Base-by-base conservation (phyloP, 2,329 filamentous ascomycete species). In the Clathrospora elynae region DNA sequence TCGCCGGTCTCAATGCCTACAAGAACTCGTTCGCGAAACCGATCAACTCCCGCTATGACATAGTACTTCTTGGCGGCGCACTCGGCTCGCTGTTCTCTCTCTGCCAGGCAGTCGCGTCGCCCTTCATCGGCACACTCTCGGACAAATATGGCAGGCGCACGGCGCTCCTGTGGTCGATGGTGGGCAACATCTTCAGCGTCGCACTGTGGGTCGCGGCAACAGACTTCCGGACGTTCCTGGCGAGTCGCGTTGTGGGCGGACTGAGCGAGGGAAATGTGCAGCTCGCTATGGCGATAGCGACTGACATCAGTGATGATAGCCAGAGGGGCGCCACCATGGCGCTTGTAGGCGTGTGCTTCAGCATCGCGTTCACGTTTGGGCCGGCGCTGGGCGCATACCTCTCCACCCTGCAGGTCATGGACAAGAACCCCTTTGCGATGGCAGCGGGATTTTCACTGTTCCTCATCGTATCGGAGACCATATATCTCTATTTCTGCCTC, bases 181-280 rank as follows among this genome's bases (percentile, higher is more conserved):
- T 78, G 4, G 93, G 93, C 26, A 99, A 99, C 69, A 90, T 96
- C 37, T 73, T 95, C 37, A 95, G 89, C 14, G 93, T 99, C 6
- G 84, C 95, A 18, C 82, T 99, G 9, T 99, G 93, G 93, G 90
- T 96, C 6, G 82, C 86, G 30, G 93, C 93, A 1, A 87, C 88
- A 39, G 92, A 97, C 73, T 99, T 99, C 74, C 84, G 91, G 28
- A 97, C 92, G 2, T 99, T 99, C 66, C 79, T 99, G 19, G 88
- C 90, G n/a, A 95, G 90, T 58, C 84, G 93, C 35, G 75, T 99
- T 2, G 88, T 99, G 1, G 93, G 93, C 16, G 93, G 93, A 0
- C 73, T 99, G 53, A 96, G 91, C 42, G 93, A 99, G 74, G 93
- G 93, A 51, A 99, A 99, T 60, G 88, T 99, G 2, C 93, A 99